A percentile compares a stretch with the other conserved stretches of the same genome.
phyloP scores from a whole-genome alignment of 441 rosid genomes.

The Bruguiera hainesii region DNA sequence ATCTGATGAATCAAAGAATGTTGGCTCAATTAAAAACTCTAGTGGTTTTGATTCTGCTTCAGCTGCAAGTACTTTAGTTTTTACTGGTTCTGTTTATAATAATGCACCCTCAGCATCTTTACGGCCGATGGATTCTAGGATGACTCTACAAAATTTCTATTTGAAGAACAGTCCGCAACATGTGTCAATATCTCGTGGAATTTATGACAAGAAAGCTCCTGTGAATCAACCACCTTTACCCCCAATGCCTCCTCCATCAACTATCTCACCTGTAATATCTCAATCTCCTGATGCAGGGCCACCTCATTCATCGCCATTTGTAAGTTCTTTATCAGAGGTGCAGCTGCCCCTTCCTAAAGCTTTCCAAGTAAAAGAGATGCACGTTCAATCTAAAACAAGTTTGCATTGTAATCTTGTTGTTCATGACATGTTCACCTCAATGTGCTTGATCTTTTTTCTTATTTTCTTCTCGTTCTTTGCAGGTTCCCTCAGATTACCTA shows the following conservation, averaged over 20 bases:
- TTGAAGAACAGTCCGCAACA: conserved; percentile 62
- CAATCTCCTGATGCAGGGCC: conserved; percentile 45
- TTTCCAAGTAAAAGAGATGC: conserved; percentile 36
- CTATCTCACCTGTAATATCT: conserved; percentile 46
- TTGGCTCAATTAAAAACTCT: conserved; percentile 37
- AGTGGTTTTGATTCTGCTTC: conserved; percentile 46
- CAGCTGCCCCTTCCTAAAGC: conserved; percentile 34
- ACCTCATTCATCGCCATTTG: conserved; percentile 47
- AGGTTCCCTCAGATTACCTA: conserved; percentile 56
- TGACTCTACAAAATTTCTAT: conserved; percentile 56
- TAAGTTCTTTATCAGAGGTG: conserved; percentile 36
- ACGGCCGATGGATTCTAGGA: conserved; percentile 62
- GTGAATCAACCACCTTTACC: conserved; percentile 92
- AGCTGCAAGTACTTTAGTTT: conserved; percentile 40
- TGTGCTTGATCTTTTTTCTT: not conserved
- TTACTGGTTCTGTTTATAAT: conserved; percentile 49
- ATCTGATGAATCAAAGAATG: conserved; percentile 61
- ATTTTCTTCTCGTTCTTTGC: conserved; percentile 24
- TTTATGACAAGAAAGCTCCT: conserved; percentile 62
- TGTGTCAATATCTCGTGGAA: conserved; percentile 58
- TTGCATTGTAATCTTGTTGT: conserved; percentile 9
- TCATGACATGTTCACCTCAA: conserved; percentile 5
- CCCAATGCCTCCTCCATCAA: conserved; percentile 78
- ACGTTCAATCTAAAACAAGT: not conserved
- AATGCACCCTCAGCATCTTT: conserved; percentile 41